These are phyloP conservation scores for Fusarium keratoplasticum DNA, from an alignment of 2,329 filamentous ascomycete genomes.

Conservation along the genomic window DNA sequence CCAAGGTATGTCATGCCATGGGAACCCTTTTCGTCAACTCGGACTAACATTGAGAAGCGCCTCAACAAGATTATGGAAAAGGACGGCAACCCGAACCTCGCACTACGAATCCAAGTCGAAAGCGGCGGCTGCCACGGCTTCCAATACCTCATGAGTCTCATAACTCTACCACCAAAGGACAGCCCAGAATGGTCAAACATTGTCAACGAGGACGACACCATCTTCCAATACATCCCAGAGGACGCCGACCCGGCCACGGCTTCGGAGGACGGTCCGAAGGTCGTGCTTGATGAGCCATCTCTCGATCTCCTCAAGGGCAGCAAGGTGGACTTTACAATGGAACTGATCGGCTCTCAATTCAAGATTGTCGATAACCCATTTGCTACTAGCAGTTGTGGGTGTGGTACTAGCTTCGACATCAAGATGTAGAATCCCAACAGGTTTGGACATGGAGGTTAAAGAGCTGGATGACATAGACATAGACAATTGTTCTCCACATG, in stretches of 20 bases:
- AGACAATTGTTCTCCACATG: constrained; percentile 14
- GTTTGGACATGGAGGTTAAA: not conserved
- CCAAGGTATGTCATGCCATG: constrained; percentile 71
- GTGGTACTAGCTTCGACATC: constrained; percentile 97
- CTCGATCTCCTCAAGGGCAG: constrained; percentile 91
- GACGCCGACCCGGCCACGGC: constrained; percentile 49
- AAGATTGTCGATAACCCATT: constrained; percentile 94
- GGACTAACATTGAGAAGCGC: constrained; percentile 60
- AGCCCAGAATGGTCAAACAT: constrained; percentile 49
- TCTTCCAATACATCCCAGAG: constrained; percentile 78
- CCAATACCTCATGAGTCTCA: constrained; percentile 93
- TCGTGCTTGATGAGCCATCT: constrained; percentile 89
- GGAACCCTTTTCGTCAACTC: not conserved
- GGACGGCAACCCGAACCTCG: constrained; percentile 80
- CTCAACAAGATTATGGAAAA: constrained; percentile 81
- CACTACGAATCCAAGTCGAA: constrained; percentile 91
- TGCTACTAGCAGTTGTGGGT: constrained; percentile 94
- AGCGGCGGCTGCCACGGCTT: constrained; percentile 97
- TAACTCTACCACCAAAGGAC: constrained; percentile 64
- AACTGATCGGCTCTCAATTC: constrained; percentile 90
- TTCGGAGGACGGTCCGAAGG: constrained; percentile 68
- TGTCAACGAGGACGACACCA: constrained; percentile 81
- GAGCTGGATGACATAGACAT: constrained; percentile 19
- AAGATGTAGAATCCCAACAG: constrained; percentile 63
- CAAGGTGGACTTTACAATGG: constrained; percentile 96